Percentiles rank a stretch among this genome's conserved stretches.
Evolutionary conservation across 352 stramenopile species (phyloP).

Genomic region (Phytophthora europaea): DNA sequence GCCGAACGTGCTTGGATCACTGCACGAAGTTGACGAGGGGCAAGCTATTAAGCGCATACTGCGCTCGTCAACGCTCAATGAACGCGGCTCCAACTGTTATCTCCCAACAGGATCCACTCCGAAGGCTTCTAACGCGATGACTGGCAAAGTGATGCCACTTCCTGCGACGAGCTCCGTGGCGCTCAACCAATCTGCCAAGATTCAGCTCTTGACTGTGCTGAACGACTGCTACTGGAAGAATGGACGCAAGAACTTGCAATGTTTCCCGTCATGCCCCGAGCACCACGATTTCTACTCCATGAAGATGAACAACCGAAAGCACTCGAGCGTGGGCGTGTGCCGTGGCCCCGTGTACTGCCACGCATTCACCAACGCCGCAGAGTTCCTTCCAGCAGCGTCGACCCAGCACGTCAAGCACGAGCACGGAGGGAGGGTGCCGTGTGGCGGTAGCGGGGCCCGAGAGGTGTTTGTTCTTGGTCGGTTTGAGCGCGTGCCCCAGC

Average conservation of each 20-base stretch:
- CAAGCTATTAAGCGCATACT: slow-evolving; percentile 32
- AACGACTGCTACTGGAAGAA: slow-evolving; percentile 92
- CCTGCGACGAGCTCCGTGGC: slow-evolving; percentile 9
- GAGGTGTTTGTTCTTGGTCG: slow-evolving; percentile 82
- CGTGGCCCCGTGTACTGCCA: slow-evolving; percentile 85
- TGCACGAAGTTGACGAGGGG: slow-evolving; percentile 11
- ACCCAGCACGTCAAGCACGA: slow-evolving; percentile 77
- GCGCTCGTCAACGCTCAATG: slow-evolving; percentile 27
- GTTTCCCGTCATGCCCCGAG: slow-evolving; percentile 88
- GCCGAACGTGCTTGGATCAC: background rate
- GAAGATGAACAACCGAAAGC: slow-evolving; percentile 92
- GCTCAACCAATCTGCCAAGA: slow-evolving; percentile 30
- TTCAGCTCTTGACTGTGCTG: slow-evolving; percentile 66
- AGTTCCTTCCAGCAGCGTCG: slow-evolving; percentile 30
- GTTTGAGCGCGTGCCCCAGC: slow-evolving; percentile 83
- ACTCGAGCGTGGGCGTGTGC: slow-evolving; percentile 86
- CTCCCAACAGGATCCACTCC: background rate
- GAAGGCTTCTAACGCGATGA: slow-evolving; percentile 12
- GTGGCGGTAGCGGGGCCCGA: slow-evolving; percentile 50
- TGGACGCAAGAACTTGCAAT: slow-evolving; percentile 92
- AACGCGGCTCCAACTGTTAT: slow-evolving; percentile 1
- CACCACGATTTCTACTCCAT: slow-evolving; percentile 92
- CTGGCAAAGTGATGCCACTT: slow-evolving; percentile 11
- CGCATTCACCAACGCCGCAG: slow-evolving; percentile 52
- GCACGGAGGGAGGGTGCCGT: slow-evolving; percentile 44